Base-by-base conservation (phyloP, 495 filamentous ascomycete species). In the Tetracladium marchalianum region DNA sequence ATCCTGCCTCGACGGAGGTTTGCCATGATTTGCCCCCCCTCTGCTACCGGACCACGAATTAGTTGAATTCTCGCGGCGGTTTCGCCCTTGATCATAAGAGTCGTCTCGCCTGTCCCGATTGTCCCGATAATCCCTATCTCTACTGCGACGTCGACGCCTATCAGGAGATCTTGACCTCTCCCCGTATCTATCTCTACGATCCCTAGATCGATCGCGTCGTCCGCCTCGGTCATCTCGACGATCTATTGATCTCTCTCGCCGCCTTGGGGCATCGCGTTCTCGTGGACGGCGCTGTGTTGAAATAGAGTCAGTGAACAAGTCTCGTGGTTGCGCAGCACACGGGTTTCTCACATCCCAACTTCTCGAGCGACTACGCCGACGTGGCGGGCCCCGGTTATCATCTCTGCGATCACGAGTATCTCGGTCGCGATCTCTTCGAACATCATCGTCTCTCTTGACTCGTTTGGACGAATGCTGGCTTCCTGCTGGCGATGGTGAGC, bases 401-500 rank as follows among this genome's bases (percentile, higher is more conserved):
- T 60, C 63, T 43, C 62, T 60, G 46, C 69, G 61, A 51, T 61
- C 57, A 35, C 72, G 68, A 56, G n/a, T n/a, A n/a, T 27, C 22
- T 45, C 65, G 68, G 50, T 61, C 57, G 32, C 72, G 68, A 57
- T 85, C 83, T 51, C 82, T 70, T 41, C 76, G 78, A 49, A 82
- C 77, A 62, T 86, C 84, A 64, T 86, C 81, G 62, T 87, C 82
- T 74, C 82, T 79, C 60, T 81, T 83, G 56, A 61, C 68, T 55
- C 78, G 76, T 70, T 77, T 81, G 57, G 82, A 81, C 58, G 81
- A 82, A 66, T 76, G 78, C 61, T 84, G 80, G 73, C 83, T 87
- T 81, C 84, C 85, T 88, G 83, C 81, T 83, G 85, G 85, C 79
- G 85, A 87, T 85, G 85, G 85, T 89, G 85, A 89, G 84, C 84